phyloP scores from a whole-genome alignment of 805 yeast species.

The Phaffomyces antillensis region DNA sequence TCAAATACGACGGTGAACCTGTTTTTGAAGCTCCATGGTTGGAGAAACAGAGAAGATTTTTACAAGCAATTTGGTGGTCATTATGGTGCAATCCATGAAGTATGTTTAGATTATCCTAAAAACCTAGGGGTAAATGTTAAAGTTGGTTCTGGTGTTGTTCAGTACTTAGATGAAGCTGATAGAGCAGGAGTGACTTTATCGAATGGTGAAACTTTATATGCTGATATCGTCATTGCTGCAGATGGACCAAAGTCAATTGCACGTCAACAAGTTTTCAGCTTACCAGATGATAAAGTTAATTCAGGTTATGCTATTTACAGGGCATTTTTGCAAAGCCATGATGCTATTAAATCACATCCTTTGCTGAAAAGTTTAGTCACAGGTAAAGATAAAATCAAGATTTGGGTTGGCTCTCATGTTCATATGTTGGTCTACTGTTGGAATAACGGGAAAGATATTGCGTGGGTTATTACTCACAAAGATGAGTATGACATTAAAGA shows the following conservation, averaged over 20 bases:
- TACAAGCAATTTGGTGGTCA: not conserved
- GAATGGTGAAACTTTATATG: not conserved
- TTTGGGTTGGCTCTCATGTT: not conserved
- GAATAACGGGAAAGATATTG: not conserved
- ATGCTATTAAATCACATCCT: not conserved
- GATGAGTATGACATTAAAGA: not conserved
- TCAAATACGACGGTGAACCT: not conserved
- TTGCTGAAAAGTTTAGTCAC: not conserved
- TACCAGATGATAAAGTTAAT: not conserved
- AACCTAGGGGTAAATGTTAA: not conserved
- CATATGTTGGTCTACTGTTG: not conserved
- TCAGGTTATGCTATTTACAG: not conserved
- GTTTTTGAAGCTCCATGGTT: not conserved
- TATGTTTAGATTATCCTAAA: not conserved
- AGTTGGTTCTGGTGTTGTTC: not conserved
- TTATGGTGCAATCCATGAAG: not conserved
- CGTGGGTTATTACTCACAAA: not conserved
- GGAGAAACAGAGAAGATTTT: not conserved
- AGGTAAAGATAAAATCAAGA: not conserved
- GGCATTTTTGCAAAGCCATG: not conserved
- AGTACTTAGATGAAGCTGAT: not conserved
- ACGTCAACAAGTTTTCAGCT: not conserved
- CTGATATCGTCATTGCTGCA: not conserved
- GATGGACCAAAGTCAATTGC: not conserved
- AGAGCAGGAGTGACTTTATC: not conserved